These are phyloP conservation scores for Fraxinus baroniana DNA, from an alignment of 305 asterid genomes.

Conservation along the genomic window DNA sequence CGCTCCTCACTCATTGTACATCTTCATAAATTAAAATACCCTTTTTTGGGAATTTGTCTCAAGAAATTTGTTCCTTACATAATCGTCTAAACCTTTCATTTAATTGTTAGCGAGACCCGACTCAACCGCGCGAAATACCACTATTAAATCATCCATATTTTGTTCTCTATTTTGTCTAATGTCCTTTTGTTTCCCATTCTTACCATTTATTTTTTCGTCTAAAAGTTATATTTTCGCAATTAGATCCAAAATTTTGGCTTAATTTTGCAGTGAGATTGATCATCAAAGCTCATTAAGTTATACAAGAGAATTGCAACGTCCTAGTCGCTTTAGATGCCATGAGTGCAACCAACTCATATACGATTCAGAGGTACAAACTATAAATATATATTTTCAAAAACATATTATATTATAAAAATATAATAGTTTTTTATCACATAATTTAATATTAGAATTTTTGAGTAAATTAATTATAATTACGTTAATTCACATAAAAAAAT, in stretches of 20 bases:
- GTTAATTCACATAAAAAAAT: too few relatives aligned
- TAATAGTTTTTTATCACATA: neutral
- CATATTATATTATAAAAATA: too few relatives aligned
- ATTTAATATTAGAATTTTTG: neutral
- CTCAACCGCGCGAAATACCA: too few relatives aligned
- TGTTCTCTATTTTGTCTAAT: neutral
- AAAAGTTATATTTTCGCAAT: neutral
- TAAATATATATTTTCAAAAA: neutral
- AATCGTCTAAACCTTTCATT: too few relatives aligned
- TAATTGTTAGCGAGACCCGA: too few relatives aligned
- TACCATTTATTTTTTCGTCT: neutral
- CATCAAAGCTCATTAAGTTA: slow-evolving; percentile 47
- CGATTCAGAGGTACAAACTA: slow-evolving; percentile 40
- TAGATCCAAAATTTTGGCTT: neutral
- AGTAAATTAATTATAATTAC: too few relatives aligned
- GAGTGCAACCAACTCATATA: slow-evolving; percentile 51
- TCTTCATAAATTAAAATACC: too few relatives aligned
- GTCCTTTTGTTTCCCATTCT: neutral
- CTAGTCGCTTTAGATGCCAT: slow-evolving; percentile 48
- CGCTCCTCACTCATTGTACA: too few relatives aligned
- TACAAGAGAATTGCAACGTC: slow-evolving; percentile 50
- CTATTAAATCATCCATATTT: too few relatives aligned
- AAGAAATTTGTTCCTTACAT: too few relatives aligned
- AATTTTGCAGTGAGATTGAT: slow-evolving; percentile 35
- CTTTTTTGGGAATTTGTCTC: too few relatives aligned